Percentiles rank a stretch among this genome's conserved stretches.
Evolutionary conservation across 768 basidiomycete genomes (phyloP).

Genomic region (Lactarius vividus): DNA sequence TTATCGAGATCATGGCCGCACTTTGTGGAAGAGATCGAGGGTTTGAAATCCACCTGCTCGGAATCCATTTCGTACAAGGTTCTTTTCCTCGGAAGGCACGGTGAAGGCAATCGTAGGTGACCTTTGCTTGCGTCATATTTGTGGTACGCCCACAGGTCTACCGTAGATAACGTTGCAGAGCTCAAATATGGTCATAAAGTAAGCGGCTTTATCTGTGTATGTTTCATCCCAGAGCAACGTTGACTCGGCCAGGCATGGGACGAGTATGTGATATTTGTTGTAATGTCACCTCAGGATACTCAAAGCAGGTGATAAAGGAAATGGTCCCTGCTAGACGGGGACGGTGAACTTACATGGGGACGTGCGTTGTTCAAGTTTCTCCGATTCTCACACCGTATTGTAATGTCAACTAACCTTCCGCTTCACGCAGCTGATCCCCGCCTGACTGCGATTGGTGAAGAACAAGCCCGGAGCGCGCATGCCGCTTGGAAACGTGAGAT

Average conservation of each 20-base stretch:
- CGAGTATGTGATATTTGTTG: conserved; percentile 9
- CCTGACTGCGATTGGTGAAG: conserved; percentile 26
- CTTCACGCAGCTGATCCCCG: conserved; percentile 25
- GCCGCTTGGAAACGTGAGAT: conserved; percentile 25
- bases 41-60: neutral
- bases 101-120: conserved; percentile 17
- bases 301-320: conserved; percentile 11
- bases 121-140: neutral
- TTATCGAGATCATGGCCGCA: conserved; percentile 16
- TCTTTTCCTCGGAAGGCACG: conserved; percentile 21
- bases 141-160: neutral
- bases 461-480: conserved; percentile 23
- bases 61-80: conserved; percentile 18
- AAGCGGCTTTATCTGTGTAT: neutral
- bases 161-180: conserved; percentile 24
- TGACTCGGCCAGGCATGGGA: conserved; percentile 19
- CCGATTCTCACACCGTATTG: neutral
- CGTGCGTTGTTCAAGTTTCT: conserved; percentile 17
- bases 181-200: conserved; percentile 23
- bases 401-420: neutral
- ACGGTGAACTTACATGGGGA: conserved; percentile 25
- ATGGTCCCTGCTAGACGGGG: conserved; percentile 24
- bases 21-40: conserved; percentile 3
- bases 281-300: neutral
- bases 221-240: neutral